Base-by-base conservation (phyloP, 2,329 filamentous ascomycete genomes). In the Penicillium sp. region DNA sequence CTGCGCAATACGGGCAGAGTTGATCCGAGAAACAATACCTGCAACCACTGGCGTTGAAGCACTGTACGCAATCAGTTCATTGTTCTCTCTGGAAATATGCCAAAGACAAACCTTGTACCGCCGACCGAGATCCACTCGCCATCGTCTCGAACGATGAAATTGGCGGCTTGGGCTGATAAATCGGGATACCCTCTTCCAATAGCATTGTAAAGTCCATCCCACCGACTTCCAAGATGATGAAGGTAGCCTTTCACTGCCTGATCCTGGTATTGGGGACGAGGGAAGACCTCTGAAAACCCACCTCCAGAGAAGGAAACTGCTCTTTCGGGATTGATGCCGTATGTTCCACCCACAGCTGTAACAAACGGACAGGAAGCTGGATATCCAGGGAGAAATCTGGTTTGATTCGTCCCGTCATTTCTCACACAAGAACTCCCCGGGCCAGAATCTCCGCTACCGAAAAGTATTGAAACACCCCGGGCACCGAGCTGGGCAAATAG, bases 401-500 rank as follows among this genome's bases (percentile, higher is more conserved):
- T 80, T 4, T 73, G 78, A 50, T 81, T 80, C 52, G 77, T 80
- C 35, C 82, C 82, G 57, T 85, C 82, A 64, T 85, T 86, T 45
- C 77, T 79, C 56, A 79, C 71, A 69, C 84, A 86, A 8, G 75
- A 76, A 13, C 77, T 75, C 15, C 85, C 85, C 6, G 84, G 78
- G n/a, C 86, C 86, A 23, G 75, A 72, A 64, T 91, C 87, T 6
- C 89, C 89, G 10, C 82, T 83, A 17, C 83, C 81, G 62, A 86
- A 85, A 54, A 91, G 77, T n/a, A 90, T 77, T 0, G 86, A 84
- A 21, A 89, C 83, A 33, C 88, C 88, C 12, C 88, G 83, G 1
- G 84, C 80, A 23, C 86, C 86, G 6, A 91, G 81, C 59, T 88
- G 84, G 6, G 82, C 85, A 59, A 88, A 86, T 42, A 85, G 76